Evolutionary conservation across 2,329 filamentous ascomycete species (phyloP), one percentile per base, ranked within the genome.

Genomic region (Cercospora zeae-maydis): DNA sequence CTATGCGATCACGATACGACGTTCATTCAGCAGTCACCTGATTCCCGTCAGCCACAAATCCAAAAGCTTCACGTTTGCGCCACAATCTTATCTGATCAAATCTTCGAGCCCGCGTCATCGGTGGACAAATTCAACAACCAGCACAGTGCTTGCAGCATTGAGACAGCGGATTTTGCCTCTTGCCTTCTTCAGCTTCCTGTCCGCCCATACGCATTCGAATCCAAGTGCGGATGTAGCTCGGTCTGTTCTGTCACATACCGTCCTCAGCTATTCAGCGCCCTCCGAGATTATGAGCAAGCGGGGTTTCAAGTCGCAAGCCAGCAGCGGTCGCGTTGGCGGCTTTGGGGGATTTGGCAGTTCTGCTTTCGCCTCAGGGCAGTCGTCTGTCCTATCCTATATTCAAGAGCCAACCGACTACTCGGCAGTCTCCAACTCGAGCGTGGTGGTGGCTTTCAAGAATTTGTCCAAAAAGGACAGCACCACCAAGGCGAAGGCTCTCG

Each of bases 401-500:
- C 83, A 90, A 58, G 92, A 96, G 72, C 91, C 92, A 9, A 90
- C 91, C 53, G 89, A 96, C 72, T 86, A 96, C 69, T 86, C 87
- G 34, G 80, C 80, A 47, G 86, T 99, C 63, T 89, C 87, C 49
- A 88, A 96, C 70, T 84, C 92, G 7, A 90, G 95, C 72, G 82
- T 93, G 37, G 86, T 93, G 37, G 92, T 98, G 13, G 86, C 88
- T n/a, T 91, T 97, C 79, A 96, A 97, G 77, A 96, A 96, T 70
- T 78, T 97, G 3, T 83, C 88, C 56, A 99, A 98, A 79, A 96
- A 95, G 78, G 93, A 97, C 78, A 89, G 88, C 72, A 96, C 87
- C 10, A 99, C 95, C 37, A 96, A 96, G 75, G 84, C 89, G 7
- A 96, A 93, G 75, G 93, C 91, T 0, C 80, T 99, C 30, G 93